Evolutionary conservation across 2,329 filamentous ascomycete genomes (phyloP).

Genomic region (Epichloe elymi): DNA sequence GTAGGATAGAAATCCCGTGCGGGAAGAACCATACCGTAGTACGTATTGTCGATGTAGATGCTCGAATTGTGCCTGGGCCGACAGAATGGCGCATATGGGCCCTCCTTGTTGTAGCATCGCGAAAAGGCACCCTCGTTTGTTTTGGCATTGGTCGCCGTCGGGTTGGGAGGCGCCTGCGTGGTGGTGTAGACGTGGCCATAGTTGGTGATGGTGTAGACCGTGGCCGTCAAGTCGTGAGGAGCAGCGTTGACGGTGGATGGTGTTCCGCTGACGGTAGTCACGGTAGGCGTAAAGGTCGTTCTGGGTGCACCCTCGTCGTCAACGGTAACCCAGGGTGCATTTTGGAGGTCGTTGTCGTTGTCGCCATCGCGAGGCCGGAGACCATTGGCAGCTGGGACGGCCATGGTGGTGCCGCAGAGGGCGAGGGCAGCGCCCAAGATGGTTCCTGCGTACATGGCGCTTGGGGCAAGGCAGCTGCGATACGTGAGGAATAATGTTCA

Average conservation of each 20-base stretch:
- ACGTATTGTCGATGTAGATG: slow-evolving; percentile 31
- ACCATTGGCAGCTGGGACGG: slow-evolving; percentile 15
- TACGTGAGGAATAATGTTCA: neutral
- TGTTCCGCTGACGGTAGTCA: slow-evolving; percentile 32
- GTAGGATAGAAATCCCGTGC: neutral
- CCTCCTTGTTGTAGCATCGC: slow-evolving; percentile 35
- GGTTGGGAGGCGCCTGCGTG: slow-evolving; percentile 30
- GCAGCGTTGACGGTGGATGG: slow-evolving; percentile 24
- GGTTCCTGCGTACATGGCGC: slow-evolving; percentile 19
- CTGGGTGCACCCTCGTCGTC: slow-evolving; percentile 30
- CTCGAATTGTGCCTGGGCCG: slow-evolving; percentile 29
- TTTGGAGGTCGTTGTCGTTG: slow-evolving; percentile 9
- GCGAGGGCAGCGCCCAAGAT: slow-evolving; percentile 16
- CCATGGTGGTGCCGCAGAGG: slow-evolving; percentile 13
- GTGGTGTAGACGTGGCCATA: slow-evolving; percentile 26
- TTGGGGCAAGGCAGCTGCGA: neutral
- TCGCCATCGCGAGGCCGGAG: slow-evolving; percentile 9
- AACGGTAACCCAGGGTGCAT: slow-evolving; percentile 38
- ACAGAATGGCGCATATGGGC: slow-evolving; percentile 37
- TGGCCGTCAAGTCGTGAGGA: slow-evolving; percentile 34
- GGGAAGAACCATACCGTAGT: slow-evolving; percentile 31
- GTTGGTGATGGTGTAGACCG: slow-evolving; percentile 24
- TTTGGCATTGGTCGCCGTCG: slow-evolving; percentile 26
- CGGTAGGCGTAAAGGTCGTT: slow-evolving; percentile 35
- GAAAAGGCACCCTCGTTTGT: slow-evolving; percentile 35